These are phyloP conservation scores for Ceratobasidium sp. DNA, from an alignment of 1,284 basidiomycete genomes.

Conservation along the genomic window DNA sequence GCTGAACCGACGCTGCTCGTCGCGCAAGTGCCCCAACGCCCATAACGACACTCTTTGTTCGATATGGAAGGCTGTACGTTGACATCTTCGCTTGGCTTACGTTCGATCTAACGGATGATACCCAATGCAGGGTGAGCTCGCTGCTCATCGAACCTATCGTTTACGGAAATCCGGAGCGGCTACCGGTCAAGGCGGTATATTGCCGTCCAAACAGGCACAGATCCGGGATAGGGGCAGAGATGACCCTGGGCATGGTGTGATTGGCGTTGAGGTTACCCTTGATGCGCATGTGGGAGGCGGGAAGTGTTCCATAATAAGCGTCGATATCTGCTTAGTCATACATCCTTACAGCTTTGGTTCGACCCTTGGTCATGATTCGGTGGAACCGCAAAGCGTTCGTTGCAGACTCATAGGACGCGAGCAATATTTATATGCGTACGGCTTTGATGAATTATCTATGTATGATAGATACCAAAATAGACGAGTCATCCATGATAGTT, in stretches of 20 bases:
- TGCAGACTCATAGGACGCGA: too few species aligned
- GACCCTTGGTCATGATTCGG: too few species aligned
- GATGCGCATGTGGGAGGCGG: background rate
- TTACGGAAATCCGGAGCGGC: conserved; percentile 1
- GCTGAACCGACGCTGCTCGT: background rate
- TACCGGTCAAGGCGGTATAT: background rate
- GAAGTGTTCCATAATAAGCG: background rate
- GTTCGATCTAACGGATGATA: background rate
- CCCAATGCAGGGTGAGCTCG: conserved; percentile 17
- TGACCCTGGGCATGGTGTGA: conserved; percentile 20
- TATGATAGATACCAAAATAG: too few species aligned
- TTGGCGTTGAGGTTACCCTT: background rate
- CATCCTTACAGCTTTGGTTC: too few species aligned
- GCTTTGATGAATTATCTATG: too few species aligned
- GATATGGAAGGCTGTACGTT: background rate
- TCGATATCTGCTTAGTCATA: too few species aligned
- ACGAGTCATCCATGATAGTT: too few species aligned
- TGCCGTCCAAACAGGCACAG: background rate
- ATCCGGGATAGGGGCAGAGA: conserved; percentile 26
- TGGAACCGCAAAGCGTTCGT: too few species aligned
- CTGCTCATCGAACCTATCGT: background rate
- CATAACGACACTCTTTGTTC: background rate
- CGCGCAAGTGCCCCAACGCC: background rate
- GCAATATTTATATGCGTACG: too few species aligned
- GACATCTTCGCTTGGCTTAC: background rate